Conservation (phyloP, 129 eudicot species). For the Tagetes erecta region DNA sequence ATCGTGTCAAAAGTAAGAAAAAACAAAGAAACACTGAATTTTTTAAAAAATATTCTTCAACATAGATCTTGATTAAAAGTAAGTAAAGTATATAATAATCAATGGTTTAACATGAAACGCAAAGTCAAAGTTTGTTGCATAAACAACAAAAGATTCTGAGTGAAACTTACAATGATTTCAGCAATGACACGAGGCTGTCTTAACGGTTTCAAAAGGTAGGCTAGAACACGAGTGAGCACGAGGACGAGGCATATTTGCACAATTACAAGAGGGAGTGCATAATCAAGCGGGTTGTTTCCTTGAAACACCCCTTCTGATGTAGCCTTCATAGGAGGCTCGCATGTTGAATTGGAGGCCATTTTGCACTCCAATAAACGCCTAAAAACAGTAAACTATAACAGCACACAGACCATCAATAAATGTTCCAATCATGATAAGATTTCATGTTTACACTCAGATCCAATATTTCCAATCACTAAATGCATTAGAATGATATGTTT, state of each 20-base stretch:
- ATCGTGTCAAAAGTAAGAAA: conserved; percentile 28
- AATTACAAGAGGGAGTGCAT: conserved; percentile 71
- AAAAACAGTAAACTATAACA: background rate
- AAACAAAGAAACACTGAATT: background rate
- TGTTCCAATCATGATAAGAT: background rate
- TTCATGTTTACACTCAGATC: background rate
- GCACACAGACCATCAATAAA: background rate
- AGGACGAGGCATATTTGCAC: conserved; percentile 72
- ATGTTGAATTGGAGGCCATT: conserved; percentile 51
- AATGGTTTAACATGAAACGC: background rate
- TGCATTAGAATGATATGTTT: background rate
- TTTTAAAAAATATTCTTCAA: background rate
- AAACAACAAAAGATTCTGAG: conserved; percentile 21
- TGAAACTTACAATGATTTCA: conserved; percentile 67
- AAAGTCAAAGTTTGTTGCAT: conserved; percentile 15
- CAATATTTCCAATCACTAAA: background rate
- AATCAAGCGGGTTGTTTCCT: conserved; percentile 71
- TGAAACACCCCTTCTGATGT: conserved; percentile 85
- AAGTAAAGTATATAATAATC: conserved; percentile 7
- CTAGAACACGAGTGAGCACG: conserved; percentile 68
- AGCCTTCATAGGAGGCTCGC: conserved; percentile 66
- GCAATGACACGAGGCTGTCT: conserved; percentile 93
- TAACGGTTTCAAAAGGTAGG: conserved; percentile 66
- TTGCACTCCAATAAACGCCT: conserved; percentile 13
- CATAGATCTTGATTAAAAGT: background rate